Percentiles rank a stretch among this genome's conserved stretches.
Conservation (phyloP, 257 asterid species). For the Euphrasia confusa region DNA sequence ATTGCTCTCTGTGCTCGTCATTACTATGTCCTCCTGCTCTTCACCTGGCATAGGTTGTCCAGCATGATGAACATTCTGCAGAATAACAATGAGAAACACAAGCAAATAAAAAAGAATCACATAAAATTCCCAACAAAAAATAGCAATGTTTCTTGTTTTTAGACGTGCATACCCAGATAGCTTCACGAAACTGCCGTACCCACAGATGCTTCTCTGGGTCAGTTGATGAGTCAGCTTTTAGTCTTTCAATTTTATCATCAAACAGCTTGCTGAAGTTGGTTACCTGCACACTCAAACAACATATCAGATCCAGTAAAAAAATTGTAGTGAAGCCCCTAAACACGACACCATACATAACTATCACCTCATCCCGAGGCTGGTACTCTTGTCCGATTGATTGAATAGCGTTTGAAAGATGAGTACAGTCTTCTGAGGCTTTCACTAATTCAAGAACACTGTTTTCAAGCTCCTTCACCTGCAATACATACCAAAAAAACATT, state of each 20-base stretch:
- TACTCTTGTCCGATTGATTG: constrained; percentile 53
- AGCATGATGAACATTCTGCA: constrained; percentile 90
- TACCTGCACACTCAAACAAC: constrained; percentile 41
- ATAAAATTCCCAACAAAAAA: background rate
- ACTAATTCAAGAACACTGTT: constrained; percentile 47
- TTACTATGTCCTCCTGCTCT: constrained; percentile 89
- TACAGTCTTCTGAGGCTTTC: constrained; percentile 64
- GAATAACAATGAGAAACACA: constrained; percentile 21
- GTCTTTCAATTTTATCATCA: constrained; percentile 50
- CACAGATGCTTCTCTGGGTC: constrained; percentile 40
- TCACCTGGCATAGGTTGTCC: constrained; percentile 97
- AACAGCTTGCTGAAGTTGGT: constrained; percentile 69
- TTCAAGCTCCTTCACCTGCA: constrained; percentile 87
- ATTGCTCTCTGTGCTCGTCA: constrained; percentile 73
- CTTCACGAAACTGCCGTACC: constrained; percentile 80
- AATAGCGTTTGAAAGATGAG: constrained; percentile 59
- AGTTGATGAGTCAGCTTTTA: constrained; percentile 43
- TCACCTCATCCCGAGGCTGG: constrained; percentile 60
- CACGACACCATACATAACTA: constrained; percentile 21
- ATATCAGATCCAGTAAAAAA: constrained; percentile 15
- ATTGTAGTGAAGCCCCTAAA: background rate
- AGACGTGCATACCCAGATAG: constrained; percentile 63
- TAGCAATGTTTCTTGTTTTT: background rate
- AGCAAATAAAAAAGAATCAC: background rate
- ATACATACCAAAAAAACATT: constrained; percentile 12